Base-by-base conservation (phyloP, 352 stramenopile species). In the Pythium sukuiense region DNA sequence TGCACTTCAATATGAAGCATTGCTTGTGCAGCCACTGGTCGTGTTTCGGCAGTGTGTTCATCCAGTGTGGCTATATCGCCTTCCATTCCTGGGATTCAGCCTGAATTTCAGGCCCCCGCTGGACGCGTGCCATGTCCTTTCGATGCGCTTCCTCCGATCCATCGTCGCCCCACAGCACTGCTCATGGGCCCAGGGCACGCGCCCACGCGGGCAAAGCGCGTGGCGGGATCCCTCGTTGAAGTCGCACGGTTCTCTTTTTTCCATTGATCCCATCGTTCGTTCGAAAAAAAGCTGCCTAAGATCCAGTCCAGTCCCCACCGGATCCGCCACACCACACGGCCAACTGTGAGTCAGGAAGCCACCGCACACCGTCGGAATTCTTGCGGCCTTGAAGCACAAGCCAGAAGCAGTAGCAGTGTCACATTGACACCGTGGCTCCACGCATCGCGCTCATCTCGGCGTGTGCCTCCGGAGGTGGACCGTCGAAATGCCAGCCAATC, bases 401-500 rank as follows among this genome's bases (percentile, higher is more conserved):
- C 32, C 32, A 37, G 32, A 37, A 37, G 32, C 32, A 37, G 32
- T 9, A 37, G 35, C 35, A 41, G 35, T 41, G 35, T 41, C 35
- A 41, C 35, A 41, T 41, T 49, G 41, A 49, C 41, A 49, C 16
- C 41, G 41, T 49, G 41, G 41, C n/a, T 59, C 52, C 52, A n/a
- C 18, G 33, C 24, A 59, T 43, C 32, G 29, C 4, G 33, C 30
- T 32, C 50, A 43, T 57, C 50, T n/a, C 30, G 33, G 29, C 37
- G n/a, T 53, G 30, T 61, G 35, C 41, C n/a, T 11, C 0, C 16
- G 4, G 8, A 53, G 32, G 29, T 39, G 53, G 16, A 59, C 53
- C 53, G 30, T 59, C 53, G 32, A 59, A 59, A 59, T n/a, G 27
- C 39, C 29, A 67, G 60, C 60, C 60, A 67, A 67, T 67, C 60